Conservation (phyloP, 2,329 filamentous ascomycete species). For the Arthrinium puccinioides region DNA sequence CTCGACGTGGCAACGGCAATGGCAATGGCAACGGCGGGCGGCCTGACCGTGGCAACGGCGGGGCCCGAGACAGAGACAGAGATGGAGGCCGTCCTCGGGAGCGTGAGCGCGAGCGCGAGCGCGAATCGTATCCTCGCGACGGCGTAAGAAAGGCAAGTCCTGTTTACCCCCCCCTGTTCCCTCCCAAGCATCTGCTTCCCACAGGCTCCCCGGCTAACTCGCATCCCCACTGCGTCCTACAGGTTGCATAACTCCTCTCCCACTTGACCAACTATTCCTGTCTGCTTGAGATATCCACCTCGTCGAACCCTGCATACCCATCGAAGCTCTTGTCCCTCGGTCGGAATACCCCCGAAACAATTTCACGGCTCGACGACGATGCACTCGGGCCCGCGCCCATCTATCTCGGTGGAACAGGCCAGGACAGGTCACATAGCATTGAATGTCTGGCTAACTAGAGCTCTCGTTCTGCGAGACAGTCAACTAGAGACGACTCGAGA, state of each 20-base stretch:
- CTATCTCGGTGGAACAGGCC: conserved; percentile 11
- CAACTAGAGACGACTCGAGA: conserved; percentile 53
- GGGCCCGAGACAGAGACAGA: conserved; percentile 3
- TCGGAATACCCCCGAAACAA: no score
- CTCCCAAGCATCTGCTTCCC: no score
- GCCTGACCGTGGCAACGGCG: not conserved
- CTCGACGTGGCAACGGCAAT: conserved; percentile 15
- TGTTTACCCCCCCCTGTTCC: no score
- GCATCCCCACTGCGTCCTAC: no score
- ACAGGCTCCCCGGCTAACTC: no score
- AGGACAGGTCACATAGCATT: conserved; percentile 30
- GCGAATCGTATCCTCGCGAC: conserved; percentile 60
- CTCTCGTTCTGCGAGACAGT: conserved; percentile 30
- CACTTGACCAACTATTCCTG: conserved; percentile 25
- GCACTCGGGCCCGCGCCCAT: no score
- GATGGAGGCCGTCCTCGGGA: conserved; percentile 15
- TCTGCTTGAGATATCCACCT: conserved; percentile 17
- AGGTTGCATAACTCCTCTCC: no score
- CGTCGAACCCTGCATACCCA: conserved; percentile 20
- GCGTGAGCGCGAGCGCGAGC: conserved; percentile 18
- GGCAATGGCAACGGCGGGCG: conserved; percentile 2
- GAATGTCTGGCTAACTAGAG: conserved; percentile 43
- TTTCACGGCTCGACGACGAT: no score
- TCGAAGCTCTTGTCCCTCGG: conserved; percentile 25
- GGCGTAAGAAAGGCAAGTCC: conserved; percentile 71